Conservation (phyloP, 768 basidiomycete species). For the Pulveroboletus frians region DNA sequence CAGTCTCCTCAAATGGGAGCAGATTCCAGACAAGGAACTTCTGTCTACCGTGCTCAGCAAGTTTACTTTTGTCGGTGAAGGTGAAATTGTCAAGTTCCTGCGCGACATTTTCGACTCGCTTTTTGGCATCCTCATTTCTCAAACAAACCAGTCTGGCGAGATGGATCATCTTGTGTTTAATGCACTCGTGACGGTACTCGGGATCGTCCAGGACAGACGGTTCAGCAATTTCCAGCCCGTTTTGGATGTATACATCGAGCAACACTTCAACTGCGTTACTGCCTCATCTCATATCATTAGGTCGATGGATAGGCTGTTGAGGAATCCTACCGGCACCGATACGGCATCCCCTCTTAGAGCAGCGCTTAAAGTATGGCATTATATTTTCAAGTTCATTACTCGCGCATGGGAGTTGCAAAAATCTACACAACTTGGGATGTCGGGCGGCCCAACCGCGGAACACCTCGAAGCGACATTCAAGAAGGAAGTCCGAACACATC, state of each 20-base stretch:
- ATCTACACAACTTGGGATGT: constrained; percentile 70
- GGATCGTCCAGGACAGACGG: constrained; percentile 88
- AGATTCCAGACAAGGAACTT: constrained; percentile 54
- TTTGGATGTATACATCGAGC: constrained; percentile 87
- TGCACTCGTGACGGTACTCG: constrained; percentile 84
- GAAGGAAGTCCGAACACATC: constrained; percentile 70
- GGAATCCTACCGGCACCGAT: constrained; percentile 64
- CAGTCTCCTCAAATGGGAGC: constrained; percentile 77
- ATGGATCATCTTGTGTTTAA: constrained; percentile 87
- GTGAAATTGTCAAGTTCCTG: constrained; percentile 91
- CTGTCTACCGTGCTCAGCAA: constrained; percentile 71
- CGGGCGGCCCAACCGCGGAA: constrained; percentile 76
- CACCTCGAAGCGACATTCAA: constrained; percentile 84
- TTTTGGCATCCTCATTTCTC: constrained; percentile 80
- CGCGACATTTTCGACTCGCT: constrained; percentile 89
- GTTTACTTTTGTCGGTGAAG: constrained; percentile 90
- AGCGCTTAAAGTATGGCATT: constrained; percentile 94
- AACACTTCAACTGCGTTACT: constrained; percentile 76
- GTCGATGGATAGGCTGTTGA: constrained; percentile 80
- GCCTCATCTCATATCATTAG: constrained; percentile 82
- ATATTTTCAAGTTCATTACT: constrained; percentile 92
- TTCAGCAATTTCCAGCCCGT: constrained; percentile 95
- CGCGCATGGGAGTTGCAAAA: constrained; percentile 88
- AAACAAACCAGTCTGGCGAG: constrained; percentile 66
- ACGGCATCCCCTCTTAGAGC: constrained; percentile 77